Conservation (phyloP, 495 filamentous ascomycete species). For the Penicillium bialowiezense region DNA sequence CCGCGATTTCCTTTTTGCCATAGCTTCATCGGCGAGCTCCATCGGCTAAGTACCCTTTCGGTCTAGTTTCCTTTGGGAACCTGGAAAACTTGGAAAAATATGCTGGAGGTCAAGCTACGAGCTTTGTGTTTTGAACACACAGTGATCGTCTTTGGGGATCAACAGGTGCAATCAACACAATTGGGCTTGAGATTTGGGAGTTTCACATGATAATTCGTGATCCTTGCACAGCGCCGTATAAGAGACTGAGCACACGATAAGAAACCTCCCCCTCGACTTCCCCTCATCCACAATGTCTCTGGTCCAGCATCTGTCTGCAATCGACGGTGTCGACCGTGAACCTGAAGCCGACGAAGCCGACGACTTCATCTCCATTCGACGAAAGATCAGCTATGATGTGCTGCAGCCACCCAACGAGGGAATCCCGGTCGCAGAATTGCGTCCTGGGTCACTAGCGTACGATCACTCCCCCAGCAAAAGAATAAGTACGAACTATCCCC, state of each 20-base stretch:
- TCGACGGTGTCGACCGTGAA: slow-evolving; percentile 41
- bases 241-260: neutral
- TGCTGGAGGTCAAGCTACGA: no score
- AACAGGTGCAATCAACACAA: no score
- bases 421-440: slow-evolving; percentile 18
- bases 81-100: no score
- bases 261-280: neutral
- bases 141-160: no score
- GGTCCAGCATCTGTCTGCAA: slow-evolving; percentile 39
- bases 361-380: slow-evolving; percentile 17
- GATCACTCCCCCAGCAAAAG: slow-evolving; percentile 53
- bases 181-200: no score
- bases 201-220: neutral
- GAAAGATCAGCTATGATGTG: slow-evolving; percentile 33
- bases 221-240: neutral
- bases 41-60: no score
- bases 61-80: no score
- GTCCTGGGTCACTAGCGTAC: slow-evolving; percentile 38
- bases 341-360: slow-evolving; percentile 18
- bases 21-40: no score
- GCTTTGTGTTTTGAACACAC: no score
- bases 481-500: slow-evolving; percentile 31
- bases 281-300: slow-evolving; percentile 35
- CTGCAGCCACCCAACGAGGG: slow-evolving; percentile 18
- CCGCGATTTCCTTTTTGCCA: no score